Conservation (phyloP, 2,329 filamentous ascomycete species). For the Epichloe gansuensis region DNA sequence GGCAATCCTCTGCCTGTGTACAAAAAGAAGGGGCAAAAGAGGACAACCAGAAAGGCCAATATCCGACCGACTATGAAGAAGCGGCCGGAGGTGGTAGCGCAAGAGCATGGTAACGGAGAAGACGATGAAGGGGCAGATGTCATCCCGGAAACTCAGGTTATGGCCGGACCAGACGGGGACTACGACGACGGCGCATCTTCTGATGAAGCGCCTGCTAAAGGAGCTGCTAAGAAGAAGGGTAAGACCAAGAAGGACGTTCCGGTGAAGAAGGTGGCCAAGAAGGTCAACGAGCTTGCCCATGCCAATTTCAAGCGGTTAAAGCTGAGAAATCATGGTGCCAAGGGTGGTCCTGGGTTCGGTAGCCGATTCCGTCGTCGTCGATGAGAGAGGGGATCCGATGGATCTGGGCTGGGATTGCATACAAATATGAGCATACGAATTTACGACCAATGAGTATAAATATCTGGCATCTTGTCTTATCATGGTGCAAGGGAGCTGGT, state of each 20-base stretch:
- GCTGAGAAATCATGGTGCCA: slow-evolving; percentile 47
- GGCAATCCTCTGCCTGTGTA: slow-evolving; percentile 49
- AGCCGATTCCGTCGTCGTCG: slow-evolving; percentile 44
- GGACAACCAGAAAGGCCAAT: slow-evolving; percentile 57
- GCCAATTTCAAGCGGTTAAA: slow-evolving; percentile 56
- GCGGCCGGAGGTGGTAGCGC: slow-evolving; percentile 26
- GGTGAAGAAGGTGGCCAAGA: slow-evolving; percentile 40
- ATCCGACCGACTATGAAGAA: slow-evolving; percentile 42
- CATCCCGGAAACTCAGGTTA: slow-evolving; percentile 17
- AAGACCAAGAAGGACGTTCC: slow-evolving; percentile 26
- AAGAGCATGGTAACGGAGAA: slow-evolving; percentile 15
- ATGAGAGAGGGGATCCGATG: slow-evolving; percentile 8
- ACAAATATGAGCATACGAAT: neutral
- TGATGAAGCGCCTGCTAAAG: slow-evolving; percentile 10
- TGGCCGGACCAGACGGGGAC: slow-evolving; percentile 10
- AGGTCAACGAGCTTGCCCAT: slow-evolving; percentile 51
- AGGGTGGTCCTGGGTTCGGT: slow-evolving; percentile 44
- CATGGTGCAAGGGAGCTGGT: too few species aligned
- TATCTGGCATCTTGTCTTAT: neutral
- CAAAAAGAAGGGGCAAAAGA: slow-evolving; percentile 78
- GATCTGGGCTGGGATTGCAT: neutral
- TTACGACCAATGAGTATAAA: neutral
- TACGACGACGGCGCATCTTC: slow-evolving; percentile 6
- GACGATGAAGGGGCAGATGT: slow-evolving; percentile 21
- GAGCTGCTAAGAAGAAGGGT: slow-evolving; percentile 16